phyloP scores from a whole-genome alignment of 1,284 basidiomycete genomes.

The Lentinus polychrous region DNA sequence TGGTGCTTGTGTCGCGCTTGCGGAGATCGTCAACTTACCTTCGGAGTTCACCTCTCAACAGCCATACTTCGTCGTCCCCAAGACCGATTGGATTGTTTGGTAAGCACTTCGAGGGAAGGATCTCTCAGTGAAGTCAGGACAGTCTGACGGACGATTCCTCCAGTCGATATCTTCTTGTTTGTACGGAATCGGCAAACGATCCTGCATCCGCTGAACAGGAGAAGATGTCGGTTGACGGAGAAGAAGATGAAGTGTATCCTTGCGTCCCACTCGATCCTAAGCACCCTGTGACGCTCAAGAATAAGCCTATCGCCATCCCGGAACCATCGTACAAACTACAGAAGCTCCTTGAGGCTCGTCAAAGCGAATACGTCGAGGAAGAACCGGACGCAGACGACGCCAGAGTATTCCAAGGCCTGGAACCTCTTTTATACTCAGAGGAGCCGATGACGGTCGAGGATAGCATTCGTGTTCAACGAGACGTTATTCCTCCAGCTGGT shows the following conservation, averaged over 20 bases:
- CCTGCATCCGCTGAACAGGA: not conserved
- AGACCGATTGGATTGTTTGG: constrained; percentile 63
- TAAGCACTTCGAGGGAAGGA: constrained; percentile 29
- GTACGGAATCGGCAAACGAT: constrained; percentile 6
- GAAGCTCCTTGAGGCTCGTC: constrained; percentile 34
- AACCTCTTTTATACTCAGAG: not conserved
- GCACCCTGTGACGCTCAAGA: constrained; percentile 17
- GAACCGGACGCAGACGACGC: constrained; percentile 43
- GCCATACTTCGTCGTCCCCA: constrained; percentile 49
- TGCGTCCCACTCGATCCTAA: constrained; percentile 37
- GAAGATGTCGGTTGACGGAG: not conserved
- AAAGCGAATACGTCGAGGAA: constrained; percentile 30
- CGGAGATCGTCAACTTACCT: constrained; percentile 55
- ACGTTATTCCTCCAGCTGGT: not conserved
- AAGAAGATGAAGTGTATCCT: constrained; percentile 21
- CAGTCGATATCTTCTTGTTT: constrained; percentile 60
- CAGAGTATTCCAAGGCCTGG: constrained; percentile 29
- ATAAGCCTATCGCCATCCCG: constrained; percentile 39
- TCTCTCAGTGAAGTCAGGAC: not conserved
- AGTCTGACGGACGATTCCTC: not conserved
- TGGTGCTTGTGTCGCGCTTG: constrained; percentile 44
- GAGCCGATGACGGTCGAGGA: too few species aligned
- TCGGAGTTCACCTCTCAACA: constrained; percentile 37
- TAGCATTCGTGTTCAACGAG: too few species aligned
- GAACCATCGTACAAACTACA: constrained; percentile 45